A percentile compares a stretch with the other conserved stretches of the same genome.
Evolutionary conservation across 192 early-diverging fungal species (phyloP).

Genomic region (Mortierella alpina): DNA sequence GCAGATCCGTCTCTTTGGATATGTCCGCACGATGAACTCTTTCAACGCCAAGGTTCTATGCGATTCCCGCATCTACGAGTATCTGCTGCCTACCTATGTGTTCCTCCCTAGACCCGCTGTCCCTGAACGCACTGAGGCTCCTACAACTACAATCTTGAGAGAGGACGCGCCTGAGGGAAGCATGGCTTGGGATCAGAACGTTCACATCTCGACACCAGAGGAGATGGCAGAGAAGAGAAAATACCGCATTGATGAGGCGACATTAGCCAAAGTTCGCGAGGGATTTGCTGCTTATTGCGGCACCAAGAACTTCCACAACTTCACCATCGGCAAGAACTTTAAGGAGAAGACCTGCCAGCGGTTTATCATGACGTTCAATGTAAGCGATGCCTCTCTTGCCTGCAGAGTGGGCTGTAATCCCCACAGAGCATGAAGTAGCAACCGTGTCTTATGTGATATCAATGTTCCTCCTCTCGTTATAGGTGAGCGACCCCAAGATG

Average conservation of each 20-base stretch:
- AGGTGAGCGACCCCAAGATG: slow-evolving; percentile 73
- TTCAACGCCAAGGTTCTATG: slow-evolving; percentile 95
- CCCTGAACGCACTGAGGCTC: slow-evolving; percentile 1
- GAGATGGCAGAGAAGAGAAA: slow-evolving; percentile 69
- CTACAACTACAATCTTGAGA: slow-evolving; percentile 14
- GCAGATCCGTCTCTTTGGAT: slow-evolving; percentile 84
- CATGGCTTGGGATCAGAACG: slow-evolving; percentile 42
- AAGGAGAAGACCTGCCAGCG: slow-evolving; percentile 84
- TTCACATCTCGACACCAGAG: slow-evolving; percentile 63
- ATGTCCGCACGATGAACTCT: slow-evolving; percentile 70
- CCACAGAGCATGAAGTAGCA: neutral
- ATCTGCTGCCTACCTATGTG: slow-evolving; percentile 92
- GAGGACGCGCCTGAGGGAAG: slow-evolving; percentile 36
- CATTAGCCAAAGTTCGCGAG: slow-evolving; percentile 72
- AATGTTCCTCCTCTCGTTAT: slow-evolving; percentile 6
- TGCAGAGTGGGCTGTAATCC: too few relatives aligned
- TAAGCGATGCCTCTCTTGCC: slow-evolving; percentile 21
- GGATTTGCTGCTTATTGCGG: slow-evolving; percentile 82
- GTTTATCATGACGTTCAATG: slow-evolving; percentile 86
- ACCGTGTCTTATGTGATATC: neutral
- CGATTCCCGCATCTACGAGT: slow-evolving; percentile 97
- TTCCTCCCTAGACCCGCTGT: slow-evolving; percentile 64
- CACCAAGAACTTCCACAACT: slow-evolving; percentile 96
- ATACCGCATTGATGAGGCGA: slow-evolving; percentile 73
- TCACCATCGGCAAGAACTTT: slow-evolving; percentile 82